Base-by-base conservation (phyloP, 768 basidiomycete genomes). In the Boletus coccyginus region DNA sequence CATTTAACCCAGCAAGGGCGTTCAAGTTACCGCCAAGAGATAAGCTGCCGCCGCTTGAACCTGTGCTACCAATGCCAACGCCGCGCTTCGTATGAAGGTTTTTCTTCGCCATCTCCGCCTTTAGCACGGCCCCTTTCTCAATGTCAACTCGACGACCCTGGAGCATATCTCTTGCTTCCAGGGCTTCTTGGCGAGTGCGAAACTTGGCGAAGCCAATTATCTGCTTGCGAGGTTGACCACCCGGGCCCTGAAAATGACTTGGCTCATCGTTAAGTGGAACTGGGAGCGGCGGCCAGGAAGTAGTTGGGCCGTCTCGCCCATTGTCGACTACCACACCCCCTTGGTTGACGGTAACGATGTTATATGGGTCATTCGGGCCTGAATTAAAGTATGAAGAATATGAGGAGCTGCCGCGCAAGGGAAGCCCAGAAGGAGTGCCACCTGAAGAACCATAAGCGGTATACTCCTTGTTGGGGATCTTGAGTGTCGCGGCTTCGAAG, bases 91-190 rank as follows among this genome's bases (percentile, higher is more conserved):
- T 96, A 67, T 99, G 96, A 39, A 99, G 73, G 67, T 99, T 98
- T 82, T 99, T 99, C 84, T 98, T 98, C 19, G 97, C 97, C 95
- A 99, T 98, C 75, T 98, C 97, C 21, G 96, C 97, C 72, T 98
- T 98, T 39, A 99, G 72, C 3, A 94, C 88, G 1, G 92, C 86
- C 14, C 94, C 94, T 65, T 93, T 94, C 72, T 98, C 91, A 33
- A 90, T 84, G 65, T 98, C 97, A 36, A 98, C 91, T 53, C 92
- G 81, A 51, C 88, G 80, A 7, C 96, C 94, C 69, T 95, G 94
- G 7, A 99, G 77, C 7, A 85, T 79, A 65, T 98, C 96, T 39
- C 91, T 79, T 10, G 97, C 97, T 13, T 84, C 84, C 2, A 97
- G 71, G 0, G 97, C 97, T 64, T 95, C 92, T 45, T 86, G 83